Conservation (phyloP, 75 land plant species). For the Selaginella tamariscina region DNA sequence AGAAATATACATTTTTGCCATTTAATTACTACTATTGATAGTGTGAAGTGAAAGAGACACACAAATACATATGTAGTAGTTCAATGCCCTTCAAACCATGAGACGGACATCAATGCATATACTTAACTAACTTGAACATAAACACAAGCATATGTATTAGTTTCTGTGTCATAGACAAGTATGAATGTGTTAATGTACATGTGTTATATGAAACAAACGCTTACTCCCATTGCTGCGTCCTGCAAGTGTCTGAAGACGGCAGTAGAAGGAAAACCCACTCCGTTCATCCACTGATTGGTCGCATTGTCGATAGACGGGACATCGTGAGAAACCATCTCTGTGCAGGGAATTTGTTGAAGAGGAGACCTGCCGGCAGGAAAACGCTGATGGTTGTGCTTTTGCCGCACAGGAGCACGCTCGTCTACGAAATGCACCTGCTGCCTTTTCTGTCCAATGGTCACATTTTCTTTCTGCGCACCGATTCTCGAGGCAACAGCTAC, state of each 20-base stretch:
- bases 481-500: neutral
- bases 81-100: neutral
- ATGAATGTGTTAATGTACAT: no score
- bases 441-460: neutral
- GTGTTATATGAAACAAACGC: neutral
- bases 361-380: no score
- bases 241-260: constrained; percentile 70
- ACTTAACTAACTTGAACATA: neutral
- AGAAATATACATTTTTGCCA: no score
- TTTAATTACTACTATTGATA: neutral
- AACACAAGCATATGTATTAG: neutral
- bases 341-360: neutral
- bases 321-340: neutral
- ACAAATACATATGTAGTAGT: constrained; percentile 1
- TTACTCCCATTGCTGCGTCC: constrained; percentile 74
- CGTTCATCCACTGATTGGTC: constrained; percentile 14
- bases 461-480: neutral
- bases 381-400: constrained; percentile 3
- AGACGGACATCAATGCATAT: neutral
- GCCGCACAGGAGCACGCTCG: neutral
- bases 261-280: constrained; percentile 32
- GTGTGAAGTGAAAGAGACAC: no score
- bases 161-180: no score
- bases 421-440: neutral
- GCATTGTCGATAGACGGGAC: neutral